phyloP scores from a whole-genome alignment of 139 green algal genomes.

The Closterium sp. region DNA sequence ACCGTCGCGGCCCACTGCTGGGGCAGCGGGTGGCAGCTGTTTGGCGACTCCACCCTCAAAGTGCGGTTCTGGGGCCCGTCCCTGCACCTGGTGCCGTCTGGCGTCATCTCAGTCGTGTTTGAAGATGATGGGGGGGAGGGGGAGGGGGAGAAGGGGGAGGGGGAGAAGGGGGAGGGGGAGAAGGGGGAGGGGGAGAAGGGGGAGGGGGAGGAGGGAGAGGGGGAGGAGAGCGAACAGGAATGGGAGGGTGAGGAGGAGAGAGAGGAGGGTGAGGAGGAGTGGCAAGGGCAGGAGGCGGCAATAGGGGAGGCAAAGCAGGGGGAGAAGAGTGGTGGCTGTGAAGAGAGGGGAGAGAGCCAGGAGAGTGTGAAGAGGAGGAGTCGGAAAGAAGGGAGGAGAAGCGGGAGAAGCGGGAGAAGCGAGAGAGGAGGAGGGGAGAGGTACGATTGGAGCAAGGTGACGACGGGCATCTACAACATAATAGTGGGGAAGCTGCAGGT shows the following conservation, averaged over 20 bases:
- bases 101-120: constrained; percentile 63
- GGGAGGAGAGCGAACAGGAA: constrained; percentile 62
- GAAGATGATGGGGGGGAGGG: constrained; percentile 67
- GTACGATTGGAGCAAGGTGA: constrained; percentile 51
- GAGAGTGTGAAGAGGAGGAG: not conserved
- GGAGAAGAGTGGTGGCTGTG: not conserved
- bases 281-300: not conserved
- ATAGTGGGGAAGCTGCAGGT: constrained; percentile 86
- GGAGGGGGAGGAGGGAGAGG: too few species aligned
- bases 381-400: not conserved
- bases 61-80: constrained; percentile 88
- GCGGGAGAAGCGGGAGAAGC: too few species aligned
- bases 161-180: too few species aligned
- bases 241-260: constrained; percentile 49
- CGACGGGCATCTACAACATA: constrained; percentile 80
- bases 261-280: not conserved
- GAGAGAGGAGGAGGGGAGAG: too few species aligned
- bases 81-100: constrained; percentile 79
- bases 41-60: constrained; percentile 69
- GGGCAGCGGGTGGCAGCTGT: constrained; percentile 64
- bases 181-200: constrained; percentile 51
- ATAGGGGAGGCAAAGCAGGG: not conserved
- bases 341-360: not conserved
- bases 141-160: not conserved
- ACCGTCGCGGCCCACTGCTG: constrained; percentile 65